phyloP scores from a whole-genome alignment of 1,284 basidiomycete genomes.

The Marasmius oreades region DNA sequence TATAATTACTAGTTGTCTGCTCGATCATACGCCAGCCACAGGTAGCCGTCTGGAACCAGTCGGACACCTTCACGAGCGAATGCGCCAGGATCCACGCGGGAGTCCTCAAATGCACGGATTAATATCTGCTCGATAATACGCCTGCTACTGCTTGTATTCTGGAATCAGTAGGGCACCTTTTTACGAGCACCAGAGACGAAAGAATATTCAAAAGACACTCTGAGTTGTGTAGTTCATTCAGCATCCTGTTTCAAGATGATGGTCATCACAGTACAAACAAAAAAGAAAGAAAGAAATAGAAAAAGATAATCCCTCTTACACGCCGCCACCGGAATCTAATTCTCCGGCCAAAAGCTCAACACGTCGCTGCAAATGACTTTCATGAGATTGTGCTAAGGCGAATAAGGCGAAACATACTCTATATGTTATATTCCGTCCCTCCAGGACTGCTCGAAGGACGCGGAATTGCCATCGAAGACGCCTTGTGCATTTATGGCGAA shows the following conservation, averaged over 20 bases:
- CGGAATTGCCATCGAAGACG: constrained; percentile 71
- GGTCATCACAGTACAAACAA: constrained; percentile 4
- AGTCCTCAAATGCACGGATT: constrained; percentile 13
- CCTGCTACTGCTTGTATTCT: constrained; percentile 60
- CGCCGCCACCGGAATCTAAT: constrained; percentile 57
- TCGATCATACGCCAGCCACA: background rate
- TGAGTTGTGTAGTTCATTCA: no score
- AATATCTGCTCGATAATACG: constrained; percentile 80
- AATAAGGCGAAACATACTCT: constrained; percentile 41
- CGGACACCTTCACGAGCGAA: background rate
- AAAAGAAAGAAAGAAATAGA: constrained; percentile 2
- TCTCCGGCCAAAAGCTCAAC: constrained; percentile 56
- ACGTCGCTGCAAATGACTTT: background rate
- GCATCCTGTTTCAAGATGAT: constrained; percentile 8
- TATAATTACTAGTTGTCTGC: background rate
- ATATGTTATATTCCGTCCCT: constrained; percentile 61
- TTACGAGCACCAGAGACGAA: constrained; percentile 63
- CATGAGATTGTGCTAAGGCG: constrained; percentile 2
- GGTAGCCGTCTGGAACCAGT: background rate
- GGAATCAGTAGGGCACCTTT: constrained; percentile 76
- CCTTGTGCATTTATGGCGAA: constrained; percentile 46
- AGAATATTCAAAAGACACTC: no score
- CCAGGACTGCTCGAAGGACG: constrained; percentile 55
- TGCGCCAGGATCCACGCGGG: background rate
- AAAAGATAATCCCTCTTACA: constrained; percentile 27